Evolutionary conservation across 148 eudicot genomes (phyloP), one percentile per base, ranked within the genome.

Genomic region (Cornus kousa): DNA sequence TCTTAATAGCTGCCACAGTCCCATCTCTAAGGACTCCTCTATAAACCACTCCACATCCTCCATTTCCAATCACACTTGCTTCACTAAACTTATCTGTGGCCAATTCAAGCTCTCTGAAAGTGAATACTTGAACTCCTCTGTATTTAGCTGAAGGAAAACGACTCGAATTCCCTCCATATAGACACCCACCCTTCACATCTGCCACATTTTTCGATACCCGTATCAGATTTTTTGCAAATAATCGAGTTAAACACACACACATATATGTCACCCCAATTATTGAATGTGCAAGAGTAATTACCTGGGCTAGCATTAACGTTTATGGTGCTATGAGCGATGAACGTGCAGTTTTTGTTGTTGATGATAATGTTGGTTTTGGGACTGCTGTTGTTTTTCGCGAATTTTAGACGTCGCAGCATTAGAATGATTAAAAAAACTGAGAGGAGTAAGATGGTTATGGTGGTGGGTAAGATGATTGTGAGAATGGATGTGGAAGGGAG

Each of bases 71-170:
- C 82, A 92, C 82, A 75, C 93, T 92, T 13, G 75, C 78, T 76
- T 90, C 91, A 24, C 81, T 88, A 80, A 96, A 96, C 23, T 79
- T 75, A 24, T 91, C 80, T 2, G 99, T 96, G 20, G 99, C 98
- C 77, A 74, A 50, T 87, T 96, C 95, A 10, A 91, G 85, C 80
- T 96, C 98, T 86, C 87, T 93, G 80, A 89, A 89, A 3, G 98
- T 96, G 80, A 87, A 96, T 17, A 96, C 97, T 83, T 93, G 98
- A 13, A 92, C 94, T 59, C 91, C 96, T 82, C 81, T 87, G 40
- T 74, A 57, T 78, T 81, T 87, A 11, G 77, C 72, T 73, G 82
- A 81, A 6, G 86, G 83, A 16, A 65, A 59, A 14, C 81, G 37
- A 19, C 82, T 73, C 24, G 87, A 78, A 75, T 80, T 88, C 46